These are phyloP conservation scores for Macroventuria anomochaeta DNA, from an alignment of 2,329 filamentous ascomycete genomes.

Conservation along the genomic window DNA sequence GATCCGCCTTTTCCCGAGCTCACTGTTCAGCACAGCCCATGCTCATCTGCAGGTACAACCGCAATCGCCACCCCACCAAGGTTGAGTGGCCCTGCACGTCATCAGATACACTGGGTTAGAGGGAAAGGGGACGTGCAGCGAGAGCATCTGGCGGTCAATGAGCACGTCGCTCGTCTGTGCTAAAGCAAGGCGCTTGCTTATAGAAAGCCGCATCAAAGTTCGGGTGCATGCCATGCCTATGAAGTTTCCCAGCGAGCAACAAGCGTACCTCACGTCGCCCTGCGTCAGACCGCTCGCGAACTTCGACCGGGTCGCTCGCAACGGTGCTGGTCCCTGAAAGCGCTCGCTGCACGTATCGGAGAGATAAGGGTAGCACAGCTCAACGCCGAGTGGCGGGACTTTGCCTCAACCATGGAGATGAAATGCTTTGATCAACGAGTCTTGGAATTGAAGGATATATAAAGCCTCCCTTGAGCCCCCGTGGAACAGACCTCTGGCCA, in stretches of 20 bases:
- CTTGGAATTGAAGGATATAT: slow-evolving; percentile 33
- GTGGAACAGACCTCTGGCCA: slow-evolving; percentile 30
- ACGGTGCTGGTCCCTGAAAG: slow-evolving; percentile 10
- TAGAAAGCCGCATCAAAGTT: background rate
- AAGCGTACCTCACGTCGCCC: slow-evolving; percentile 3
- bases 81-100: slow-evolving; percentile 23
- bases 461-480: slow-evolving; percentile 34
- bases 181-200: background rate
- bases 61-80: slow-evolving; percentile 29
- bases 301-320: background rate
- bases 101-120: slow-evolving; percentile 16
- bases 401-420: slow-evolving; percentile 18
- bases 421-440: slow-evolving; percentile 33
- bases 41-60: slow-evolving; percentile 44
- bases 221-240: background rate
- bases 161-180: slow-evolving; percentile 4
- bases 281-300: slow-evolving; percentile 6
- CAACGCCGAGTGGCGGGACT: slow-evolving; percentile 9
- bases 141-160: background rate
- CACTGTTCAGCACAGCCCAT: slow-evolving; percentile 26
- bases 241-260: background rate
- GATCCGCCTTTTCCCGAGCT: slow-evolving; percentile 29
- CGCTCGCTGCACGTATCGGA: slow-evolving; percentile 9
- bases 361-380: slow-evolving; percentile 21
- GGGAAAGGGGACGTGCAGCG: slow-evolving; percentile 16